Evolutionary conservation across 139 green algal species (phyloP), one percentile per base, ranked within the genome.

Genomic region (Mesostigma viride): DNA sequence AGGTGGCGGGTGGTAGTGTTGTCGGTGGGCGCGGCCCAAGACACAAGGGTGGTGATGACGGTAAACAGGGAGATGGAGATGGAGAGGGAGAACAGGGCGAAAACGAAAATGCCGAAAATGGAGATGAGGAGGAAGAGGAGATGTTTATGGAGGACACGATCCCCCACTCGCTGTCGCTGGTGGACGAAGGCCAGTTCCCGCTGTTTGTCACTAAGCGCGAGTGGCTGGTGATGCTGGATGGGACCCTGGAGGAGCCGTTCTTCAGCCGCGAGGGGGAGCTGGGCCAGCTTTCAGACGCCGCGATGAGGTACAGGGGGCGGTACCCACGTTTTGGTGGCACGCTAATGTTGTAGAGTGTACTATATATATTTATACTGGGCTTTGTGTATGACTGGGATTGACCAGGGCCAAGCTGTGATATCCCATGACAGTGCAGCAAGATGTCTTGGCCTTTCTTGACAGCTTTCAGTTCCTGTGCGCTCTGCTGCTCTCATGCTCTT

Each of bases 211-310:
- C 77, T 36, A 73, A 65, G 62, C 30, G 58, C 64, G 35, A 81
- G 31, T 85, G 62, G 60, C 78, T 88, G 58, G 65, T 64, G 35
- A 79, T 83, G 73, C 73, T 90, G 58, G 83, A 90, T 40, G 83
- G 75, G 20, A 81, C 80, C 1, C 56, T 81, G 35, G 22, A 30
- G 33, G n/a, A 77, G 44, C 81, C 79, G 1, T 90, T 88, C n/a
- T n/a, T n/a, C n/a, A n/a, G 40, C 11, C 40, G 40, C 11, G 40
- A 14, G 40, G 40, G 40, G 40, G 40, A 14, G 40, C 8, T 51
- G n/a, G n/a, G n/a, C n/a, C n/a, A n/a, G n/a, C n/a, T n/a, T n/a
- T n/a, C n/a, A n/a, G n/a, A n/a, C n/a, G n/a, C n/a, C n/a, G n/a
- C n/a, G n/a, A n/a, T n/a, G n/a, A n/a, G n/a, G n/a, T n/a, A n/a